phyloP scores from a whole-genome alignment of 1,284 basidiomycete species.

The Ceratobasidium sp. region DNA sequence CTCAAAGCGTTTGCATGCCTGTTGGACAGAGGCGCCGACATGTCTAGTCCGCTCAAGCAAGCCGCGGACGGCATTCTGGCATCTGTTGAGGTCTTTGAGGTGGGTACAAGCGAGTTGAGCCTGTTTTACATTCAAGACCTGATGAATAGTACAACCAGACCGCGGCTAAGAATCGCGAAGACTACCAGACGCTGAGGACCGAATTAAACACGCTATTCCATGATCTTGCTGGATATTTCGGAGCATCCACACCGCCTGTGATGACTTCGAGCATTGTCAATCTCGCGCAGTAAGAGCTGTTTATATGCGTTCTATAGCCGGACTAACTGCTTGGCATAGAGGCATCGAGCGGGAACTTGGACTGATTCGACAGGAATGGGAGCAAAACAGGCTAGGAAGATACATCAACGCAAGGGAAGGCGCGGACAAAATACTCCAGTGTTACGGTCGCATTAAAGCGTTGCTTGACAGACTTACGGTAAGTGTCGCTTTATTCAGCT shows the following conservation, averaged over 20 bases:
- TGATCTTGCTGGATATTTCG: background rate
- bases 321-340: background rate
- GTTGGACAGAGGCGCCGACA: background rate
- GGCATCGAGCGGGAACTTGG: conserved; percentile 2
- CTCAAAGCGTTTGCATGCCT: background rate
- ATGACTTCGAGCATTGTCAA: conserved; percentile 19
- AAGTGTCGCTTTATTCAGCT: background rate
- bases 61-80: background rate
- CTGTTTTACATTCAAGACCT: background rate
- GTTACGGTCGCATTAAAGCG: background rate
- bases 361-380: background rate
- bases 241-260: background rate
- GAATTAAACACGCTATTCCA: conserved; percentile 10
- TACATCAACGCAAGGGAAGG: background rate
- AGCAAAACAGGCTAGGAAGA: background rate
- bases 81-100: background rate
- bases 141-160: background rate
- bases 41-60: background rate
- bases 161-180: background rate
- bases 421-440: background rate
- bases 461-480: background rate
- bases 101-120: background rate
- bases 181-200: background rate
- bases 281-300: background rate
- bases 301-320: background rate